A percentile compares a stretch with the other conserved stretches of the same genome.
Conservation (phyloP, 768 basidiomycete species). For the Psilocybe cubensis region DNA sequence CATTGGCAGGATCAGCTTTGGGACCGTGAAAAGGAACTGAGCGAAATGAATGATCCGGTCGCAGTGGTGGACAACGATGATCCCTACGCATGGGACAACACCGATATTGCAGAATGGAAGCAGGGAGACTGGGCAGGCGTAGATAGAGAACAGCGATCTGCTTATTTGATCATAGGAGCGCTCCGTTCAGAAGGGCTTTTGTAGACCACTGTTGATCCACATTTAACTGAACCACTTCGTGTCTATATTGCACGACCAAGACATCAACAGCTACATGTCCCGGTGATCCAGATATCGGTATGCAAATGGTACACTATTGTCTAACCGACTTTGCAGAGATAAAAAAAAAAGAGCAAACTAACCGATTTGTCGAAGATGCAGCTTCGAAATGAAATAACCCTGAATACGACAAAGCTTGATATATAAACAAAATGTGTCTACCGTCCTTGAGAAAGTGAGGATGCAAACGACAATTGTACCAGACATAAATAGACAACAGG, state of each 20-base stretch:
- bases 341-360: background rate
- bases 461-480: background rate
- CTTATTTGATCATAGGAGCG: constrained; percentile 79
- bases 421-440: background rate
- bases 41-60: constrained; percentile 23
- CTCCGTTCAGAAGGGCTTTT: constrained; percentile 69
- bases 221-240: background rate
- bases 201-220: background rate
- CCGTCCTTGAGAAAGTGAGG: background rate
- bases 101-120: constrained; percentile 49
- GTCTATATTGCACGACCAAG: background rate
- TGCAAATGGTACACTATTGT: background rate
- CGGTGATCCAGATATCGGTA: background rate
- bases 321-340: background rate
- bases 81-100: constrained; percentile 65
- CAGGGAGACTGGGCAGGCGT: constrained; percentile 78
- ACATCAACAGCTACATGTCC: background rate
- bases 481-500: background rate
- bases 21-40: constrained; percentile 69
- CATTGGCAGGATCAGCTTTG: constrained; percentile 85
- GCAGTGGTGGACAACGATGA: constrained; percentile 40
- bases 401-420: background rate
- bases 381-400: background rate
- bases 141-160: constrained; percentile 78
- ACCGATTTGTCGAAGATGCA: background rate